Conservation (phyloP, 805 yeast genomes). For the Teunomyces stri region DNA sequence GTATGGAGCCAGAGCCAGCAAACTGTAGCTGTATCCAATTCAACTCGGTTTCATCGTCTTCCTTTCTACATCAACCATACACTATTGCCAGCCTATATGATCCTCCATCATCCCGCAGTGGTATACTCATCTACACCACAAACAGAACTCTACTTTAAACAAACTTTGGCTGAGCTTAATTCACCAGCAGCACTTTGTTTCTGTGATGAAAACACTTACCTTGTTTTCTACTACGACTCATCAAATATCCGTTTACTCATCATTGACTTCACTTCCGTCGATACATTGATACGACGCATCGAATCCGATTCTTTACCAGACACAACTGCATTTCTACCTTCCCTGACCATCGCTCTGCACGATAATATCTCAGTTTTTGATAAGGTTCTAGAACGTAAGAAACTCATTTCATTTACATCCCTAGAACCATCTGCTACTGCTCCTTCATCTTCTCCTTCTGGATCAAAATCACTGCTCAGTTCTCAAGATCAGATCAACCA, state of each 20-base stretch:
- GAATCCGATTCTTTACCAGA: slow-evolving; percentile 1
- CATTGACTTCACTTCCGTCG: slow-evolving; percentile 16
- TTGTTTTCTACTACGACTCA: slow-evolving; percentile 24
- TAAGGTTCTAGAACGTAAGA: slow-evolving; percentile 31
- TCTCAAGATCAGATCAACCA: slow-evolving; percentile 29
- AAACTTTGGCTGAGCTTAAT: slow-evolving; percentile 10
- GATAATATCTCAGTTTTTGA: slow-evolving; percentile 28
- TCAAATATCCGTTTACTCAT: slow-evolving; percentile 13
- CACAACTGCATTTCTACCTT: neutral
- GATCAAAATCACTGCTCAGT: slow-evolving; percentile 8
- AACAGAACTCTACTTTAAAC: slow-evolving; percentile 20
- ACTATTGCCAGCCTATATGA: slow-evolving; percentile 24
- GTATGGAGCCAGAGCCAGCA: slow-evolving; percentile 14
- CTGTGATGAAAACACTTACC: slow-evolving; percentile 12
- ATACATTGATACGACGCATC: neutral
- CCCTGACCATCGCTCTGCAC: neutral
- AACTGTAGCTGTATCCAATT: neutral
- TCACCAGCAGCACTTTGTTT: slow-evolving; percentile 6
- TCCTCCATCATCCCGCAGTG: slow-evolving; percentile 16
- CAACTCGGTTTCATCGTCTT: slow-evolving; percentile 2
- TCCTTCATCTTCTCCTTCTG: slow-evolving; percentile 6
- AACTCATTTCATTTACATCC: slow-evolving; percentile 1
- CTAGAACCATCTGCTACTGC: slow-evolving; percentile 12
- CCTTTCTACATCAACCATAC: slow-evolving; percentile 15
- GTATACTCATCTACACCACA: slow-evolving; percentile 19